Evolutionary conservation across 192 early-diverging fungal species (phyloP).

Genomic region (Backusella tarrabulga): DNA sequence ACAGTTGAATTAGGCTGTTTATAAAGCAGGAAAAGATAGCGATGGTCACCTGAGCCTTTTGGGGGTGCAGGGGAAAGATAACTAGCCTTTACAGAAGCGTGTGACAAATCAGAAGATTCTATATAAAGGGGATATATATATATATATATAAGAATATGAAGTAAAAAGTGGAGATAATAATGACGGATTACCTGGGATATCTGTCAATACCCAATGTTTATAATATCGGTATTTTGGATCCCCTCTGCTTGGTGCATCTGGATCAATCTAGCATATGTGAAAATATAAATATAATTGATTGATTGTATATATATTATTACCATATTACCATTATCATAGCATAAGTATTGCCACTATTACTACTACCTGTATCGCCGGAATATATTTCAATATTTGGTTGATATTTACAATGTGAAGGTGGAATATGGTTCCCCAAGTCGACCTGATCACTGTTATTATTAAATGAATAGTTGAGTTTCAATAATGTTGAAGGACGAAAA

Average conservation of each 20-base stretch:
- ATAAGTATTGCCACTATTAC: neutral
- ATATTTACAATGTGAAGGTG: neutral
- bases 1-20: conserved; percentile 39
- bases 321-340: neutral
- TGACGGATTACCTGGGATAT: conserved; percentile 39
- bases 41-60: conserved; percentile 51
- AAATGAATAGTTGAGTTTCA: neutral
- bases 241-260: conserved; percentile 52
- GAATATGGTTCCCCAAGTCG: neutral
- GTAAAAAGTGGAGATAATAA: neutral
- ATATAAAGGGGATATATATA: neutral
- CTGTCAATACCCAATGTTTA: conserved; percentile 55
- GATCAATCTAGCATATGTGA: conserved; percentile 41
- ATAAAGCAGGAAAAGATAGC: conserved; percentile 60
- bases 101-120: neutral
- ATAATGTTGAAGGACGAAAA: neutral
- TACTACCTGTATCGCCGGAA: neutral
- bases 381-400: neutral
- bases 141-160: neutral
- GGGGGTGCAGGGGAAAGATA: conserved; percentile 56
- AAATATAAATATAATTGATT: neutral
- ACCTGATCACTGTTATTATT: neutral
- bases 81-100: conserved; percentile 20
- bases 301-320: neutral
- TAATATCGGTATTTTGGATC: conserved; percentile 42